These are phyloP conservation scores for Wallemia ichthyophaga DNA, from an alignment of 1,284 basidiomycete species.

Conservation along the genomic window DNA sequence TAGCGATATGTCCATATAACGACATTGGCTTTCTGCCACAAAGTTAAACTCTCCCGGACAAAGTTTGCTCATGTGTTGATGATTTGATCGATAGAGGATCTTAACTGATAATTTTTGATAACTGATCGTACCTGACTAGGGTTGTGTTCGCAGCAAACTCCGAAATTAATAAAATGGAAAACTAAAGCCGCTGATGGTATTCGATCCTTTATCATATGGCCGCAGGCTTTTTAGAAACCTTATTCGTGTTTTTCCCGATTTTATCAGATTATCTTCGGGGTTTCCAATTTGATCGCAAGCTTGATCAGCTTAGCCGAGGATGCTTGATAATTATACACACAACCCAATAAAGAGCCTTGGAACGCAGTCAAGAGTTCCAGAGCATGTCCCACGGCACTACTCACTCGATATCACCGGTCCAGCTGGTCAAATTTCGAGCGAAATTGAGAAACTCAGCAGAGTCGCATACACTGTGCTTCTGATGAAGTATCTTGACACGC, in stretches of 20 bases:
- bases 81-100: background rate
- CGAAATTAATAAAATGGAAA: background rate
- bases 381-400: no score
- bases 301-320: background rate
- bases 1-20: conserved; percentile 3
- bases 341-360: background rate
- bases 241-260: background rate
- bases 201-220: no score
- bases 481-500: background rate
- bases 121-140: background rate
- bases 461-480: background rate
- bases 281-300: no score
- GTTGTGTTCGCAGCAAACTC: background rate
- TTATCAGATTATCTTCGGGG: background rate
- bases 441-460: background rate
- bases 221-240: background rate
- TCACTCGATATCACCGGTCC: no score
- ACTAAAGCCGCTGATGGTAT: no score
- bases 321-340: background rate
- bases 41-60: conserved; percentile 3
- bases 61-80: background rate
- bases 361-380: no score
- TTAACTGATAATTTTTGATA: background rate
- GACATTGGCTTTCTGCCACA: conserved; percentile 1
- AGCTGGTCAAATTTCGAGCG: no score